A percentile compares a stretch with the other conserved stretches of the same genome.
Evolutionary conservation across 208 protist species (phyloP).

Genomic region (Trypanosoma boissoni): DNA sequence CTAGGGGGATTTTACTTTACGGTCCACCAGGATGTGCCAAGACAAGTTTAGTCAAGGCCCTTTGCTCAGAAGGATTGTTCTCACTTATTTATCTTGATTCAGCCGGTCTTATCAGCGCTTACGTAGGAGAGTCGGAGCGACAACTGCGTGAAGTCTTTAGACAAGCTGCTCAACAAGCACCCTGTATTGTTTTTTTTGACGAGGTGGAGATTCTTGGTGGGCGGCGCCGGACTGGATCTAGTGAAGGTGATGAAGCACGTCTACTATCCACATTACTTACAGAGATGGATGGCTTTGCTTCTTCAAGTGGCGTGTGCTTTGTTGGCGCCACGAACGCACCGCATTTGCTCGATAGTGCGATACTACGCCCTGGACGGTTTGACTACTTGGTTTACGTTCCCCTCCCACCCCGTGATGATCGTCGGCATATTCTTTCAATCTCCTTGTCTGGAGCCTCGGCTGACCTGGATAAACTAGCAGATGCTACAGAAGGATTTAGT

Average conservation of each 20-base stretch:
- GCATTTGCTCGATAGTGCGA: constrained; percentile 83
- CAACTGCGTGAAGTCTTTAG: constrained; percentile 83
- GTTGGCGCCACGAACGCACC: constrained; percentile 91
- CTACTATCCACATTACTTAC: constrained; percentile 96
- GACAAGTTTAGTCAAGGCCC: constrained; percentile 87
- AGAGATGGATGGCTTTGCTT: constrained; percentile 97
- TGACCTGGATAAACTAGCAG: constrained; percentile 42
- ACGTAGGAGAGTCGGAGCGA: constrained; percentile 94
- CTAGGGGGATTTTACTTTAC: constrained; percentile 93
- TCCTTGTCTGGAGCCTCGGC: constrained; percentile 44
- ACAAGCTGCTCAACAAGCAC: constrained; percentile 70
- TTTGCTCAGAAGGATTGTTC: constrained; percentile 74
- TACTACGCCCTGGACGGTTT: constrained; percentile 89
- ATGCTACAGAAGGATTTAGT: constrained; percentile 72
- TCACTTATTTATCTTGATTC: constrained; percentile 88
- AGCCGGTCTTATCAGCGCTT: constrained; percentile 87
- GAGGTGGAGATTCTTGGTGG: constrained; percentile 93
- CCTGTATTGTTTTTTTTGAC: constrained; percentile 94
- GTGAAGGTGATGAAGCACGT: constrained; percentile 56
- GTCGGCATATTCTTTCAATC: constrained; percentile 51
- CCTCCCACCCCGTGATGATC: constrained; percentile 49
- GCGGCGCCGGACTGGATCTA: constrained; percentile 25
- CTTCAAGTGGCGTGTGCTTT: constrained; percentile 76
- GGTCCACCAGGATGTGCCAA: constrained; percentile 95
- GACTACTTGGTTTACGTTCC: constrained; percentile 87